A percentile compares a stretch with the other conserved stretches of the same genome.
These are phyloP conservation scores for Clarkia xantiana DNA, from an alignment of 345 rosid genomes.

Conservation along the genomic window DNA sequence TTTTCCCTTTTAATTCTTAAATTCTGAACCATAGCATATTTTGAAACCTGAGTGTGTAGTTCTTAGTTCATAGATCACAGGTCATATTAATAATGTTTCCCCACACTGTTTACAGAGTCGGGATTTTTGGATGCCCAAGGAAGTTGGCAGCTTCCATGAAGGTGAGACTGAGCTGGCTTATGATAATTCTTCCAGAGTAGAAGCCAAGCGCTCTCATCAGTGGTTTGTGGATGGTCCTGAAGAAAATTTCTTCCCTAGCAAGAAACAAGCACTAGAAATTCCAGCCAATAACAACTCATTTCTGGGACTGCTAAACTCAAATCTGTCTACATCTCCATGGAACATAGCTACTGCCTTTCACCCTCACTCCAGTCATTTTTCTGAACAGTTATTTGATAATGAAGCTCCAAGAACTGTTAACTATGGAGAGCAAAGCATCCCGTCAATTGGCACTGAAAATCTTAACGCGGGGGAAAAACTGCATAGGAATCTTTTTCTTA, in stretches of 20 bases:
- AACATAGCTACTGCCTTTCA: constrained; percentile 40
- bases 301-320: constrained; percentile 22
- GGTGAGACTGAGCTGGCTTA: constrained; percentile 30
- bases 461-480: constrained; percentile 21
- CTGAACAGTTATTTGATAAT: constrained; percentile 38
- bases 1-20: too few relatives aligned
- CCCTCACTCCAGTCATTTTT: constrained; percentile 45
- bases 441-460: constrained; percentile 25
- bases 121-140: constrained; percentile 59
- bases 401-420: constrained; percentile 39
- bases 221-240: constrained; percentile 67
- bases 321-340: constrained; percentile 46
- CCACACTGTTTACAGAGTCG: constrained; percentile 48
- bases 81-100: constrained; percentile 1
- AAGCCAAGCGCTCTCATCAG: constrained; percentile 59
- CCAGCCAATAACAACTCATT: constrained; percentile 18
- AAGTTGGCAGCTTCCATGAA: constrained; percentile 25
- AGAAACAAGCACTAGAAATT: constrained; percentile 58
- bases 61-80: too few relatives aligned
- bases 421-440: constrained; percentile 31
- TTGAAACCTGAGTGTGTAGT: too few relatives aligned
- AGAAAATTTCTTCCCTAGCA: constrained; percentile 58
- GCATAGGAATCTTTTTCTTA: constrained; percentile 21
- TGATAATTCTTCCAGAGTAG: constrained; percentile 41
- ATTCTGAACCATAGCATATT: too few relatives aligned